A percentile compares a stretch with the other conserved stretches of the same genome.
These are phyloP conservation scores for Nannochloropsis gaditana DNA, from an alignment of 108 stramenopile genomes.

Conservation along the genomic window DNA sequence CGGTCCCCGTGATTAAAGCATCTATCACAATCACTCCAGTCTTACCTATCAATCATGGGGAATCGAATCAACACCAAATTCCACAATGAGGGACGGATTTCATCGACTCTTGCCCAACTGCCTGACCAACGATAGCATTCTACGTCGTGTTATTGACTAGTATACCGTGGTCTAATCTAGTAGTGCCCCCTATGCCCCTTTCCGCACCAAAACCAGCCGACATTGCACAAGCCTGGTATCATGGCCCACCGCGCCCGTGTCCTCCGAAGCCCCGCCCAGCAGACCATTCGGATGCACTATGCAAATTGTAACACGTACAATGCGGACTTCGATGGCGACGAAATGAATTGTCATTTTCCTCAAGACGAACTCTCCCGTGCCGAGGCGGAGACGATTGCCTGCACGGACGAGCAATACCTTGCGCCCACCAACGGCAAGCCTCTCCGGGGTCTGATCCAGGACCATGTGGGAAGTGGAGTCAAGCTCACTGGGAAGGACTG, in stretches of 20 bases:
- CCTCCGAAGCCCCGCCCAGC: conserved; percentile 71
- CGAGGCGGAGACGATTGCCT: conserved; percentile 83
- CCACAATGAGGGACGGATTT: background rate
- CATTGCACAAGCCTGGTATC: conserved; percentile 98
- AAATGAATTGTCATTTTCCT: conserved; percentile 99
- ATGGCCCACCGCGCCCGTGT: conserved; percentile 98
- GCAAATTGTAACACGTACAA: conserved; percentile 99
- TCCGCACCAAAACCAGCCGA: conserved; percentile 63
- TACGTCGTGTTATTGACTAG: too few relatives aligned
- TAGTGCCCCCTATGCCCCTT: background rate
- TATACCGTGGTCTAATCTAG: too few relatives aligned
- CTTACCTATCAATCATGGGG: background rate
- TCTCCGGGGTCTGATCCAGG: conserved; percentile 96
- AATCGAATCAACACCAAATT: background rate
- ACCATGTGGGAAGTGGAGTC: conserved; percentile 94
- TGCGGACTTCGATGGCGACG: conserved; percentile 99
- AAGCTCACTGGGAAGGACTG: conserved; percentile 79
- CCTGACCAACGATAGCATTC: background rate
- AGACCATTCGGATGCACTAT: conserved; percentile 98
- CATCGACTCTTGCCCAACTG: background rate
- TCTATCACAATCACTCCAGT: background rate
- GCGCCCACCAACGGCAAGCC: conserved; percentile 96
- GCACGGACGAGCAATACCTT: conserved; percentile 80
- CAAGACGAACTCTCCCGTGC: conserved; percentile 83
- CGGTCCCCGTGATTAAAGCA: background rate